phyloP scores from a whole-genome alignment of 2,329 filamentous ascomycete genomes.

The Alternaria triticina region DNA sequence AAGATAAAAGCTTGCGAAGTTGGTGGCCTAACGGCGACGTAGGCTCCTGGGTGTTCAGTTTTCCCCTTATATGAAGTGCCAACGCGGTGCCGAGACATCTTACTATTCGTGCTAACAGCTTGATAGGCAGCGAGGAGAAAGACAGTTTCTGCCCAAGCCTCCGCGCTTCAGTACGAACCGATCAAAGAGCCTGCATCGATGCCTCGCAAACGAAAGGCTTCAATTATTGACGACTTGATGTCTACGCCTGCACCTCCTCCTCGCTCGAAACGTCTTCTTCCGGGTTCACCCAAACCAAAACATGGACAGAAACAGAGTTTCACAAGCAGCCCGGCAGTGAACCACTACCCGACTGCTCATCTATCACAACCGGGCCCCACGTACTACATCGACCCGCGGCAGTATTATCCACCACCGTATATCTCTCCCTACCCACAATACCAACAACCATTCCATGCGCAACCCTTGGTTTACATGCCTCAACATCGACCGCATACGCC shows the following conservation, averaged over 20 bases:
- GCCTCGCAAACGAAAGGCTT: background rate
- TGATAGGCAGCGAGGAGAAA: background rate
- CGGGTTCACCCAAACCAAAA: background rate
- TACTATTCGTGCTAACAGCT: too few relatives aligned
- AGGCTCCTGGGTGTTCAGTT: too few relatives aligned
- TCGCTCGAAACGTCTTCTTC: background rate
- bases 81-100: too few relatives aligned
- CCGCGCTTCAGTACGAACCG: background rate
- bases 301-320: background rate
- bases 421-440: background rate
- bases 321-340: background rate
- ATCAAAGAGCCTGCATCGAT: background rate
- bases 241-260: background rate
- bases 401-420: background rate
- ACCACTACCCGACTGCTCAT: background rate
- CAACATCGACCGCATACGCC: background rate
- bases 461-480: background rate
- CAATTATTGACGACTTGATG: background rate
- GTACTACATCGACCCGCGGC: background rate
- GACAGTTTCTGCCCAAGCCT: background rate
- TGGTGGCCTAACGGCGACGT: too few relatives aligned
- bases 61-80: too few relatives aligned
- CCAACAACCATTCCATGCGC: background rate
- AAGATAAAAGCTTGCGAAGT: too few relatives aligned
- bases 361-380: background rate